Conservation (phyloP, 257 asterid species). For the Ilex aquifolium region DNA sequence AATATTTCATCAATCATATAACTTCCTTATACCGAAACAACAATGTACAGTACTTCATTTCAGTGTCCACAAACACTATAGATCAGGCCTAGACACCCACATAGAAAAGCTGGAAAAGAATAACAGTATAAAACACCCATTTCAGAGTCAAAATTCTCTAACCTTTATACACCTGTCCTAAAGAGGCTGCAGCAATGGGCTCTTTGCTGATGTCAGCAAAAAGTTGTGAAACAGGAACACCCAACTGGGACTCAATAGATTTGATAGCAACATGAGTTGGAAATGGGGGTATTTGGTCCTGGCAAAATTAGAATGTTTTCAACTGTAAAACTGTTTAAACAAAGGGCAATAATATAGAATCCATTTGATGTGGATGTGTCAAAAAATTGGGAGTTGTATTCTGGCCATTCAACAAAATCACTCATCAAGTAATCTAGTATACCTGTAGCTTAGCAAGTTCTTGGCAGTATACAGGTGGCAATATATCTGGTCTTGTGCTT, state of each 20-base stretch:
- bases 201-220: constrained; percentile 89
- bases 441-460: constrained; percentile 96
- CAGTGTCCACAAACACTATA: no score
- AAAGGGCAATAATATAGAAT: no score
- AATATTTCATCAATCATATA: background rate
- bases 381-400: no score
- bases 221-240: constrained; percentile 67
- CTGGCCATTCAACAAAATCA: background rate
- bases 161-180: constrained; percentile 99
- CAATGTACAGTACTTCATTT: no score
- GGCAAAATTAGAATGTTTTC: constrained; percentile 24
- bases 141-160: constrained; percentile 22
- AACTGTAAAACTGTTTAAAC: background rate
- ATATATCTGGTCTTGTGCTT: constrained; percentile 94
- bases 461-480: constrained; percentile 83
- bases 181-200: constrained; percentile 96
- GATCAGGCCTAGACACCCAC: background rate
- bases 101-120: background rate
- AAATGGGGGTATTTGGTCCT: constrained; percentile 99
- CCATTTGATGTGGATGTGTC: no score
- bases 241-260: constrained; percentile 84
- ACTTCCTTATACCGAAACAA: no score
- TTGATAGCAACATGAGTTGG: constrained; percentile 71
- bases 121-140: background rate
- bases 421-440: constrained; percentile 13